A percentile compares a stretch with the other conserved stretches of the same genome.
Conservation (phyloP, 371 early-diverging fungal genomes). For the Mucor ambiguus region DNA sequence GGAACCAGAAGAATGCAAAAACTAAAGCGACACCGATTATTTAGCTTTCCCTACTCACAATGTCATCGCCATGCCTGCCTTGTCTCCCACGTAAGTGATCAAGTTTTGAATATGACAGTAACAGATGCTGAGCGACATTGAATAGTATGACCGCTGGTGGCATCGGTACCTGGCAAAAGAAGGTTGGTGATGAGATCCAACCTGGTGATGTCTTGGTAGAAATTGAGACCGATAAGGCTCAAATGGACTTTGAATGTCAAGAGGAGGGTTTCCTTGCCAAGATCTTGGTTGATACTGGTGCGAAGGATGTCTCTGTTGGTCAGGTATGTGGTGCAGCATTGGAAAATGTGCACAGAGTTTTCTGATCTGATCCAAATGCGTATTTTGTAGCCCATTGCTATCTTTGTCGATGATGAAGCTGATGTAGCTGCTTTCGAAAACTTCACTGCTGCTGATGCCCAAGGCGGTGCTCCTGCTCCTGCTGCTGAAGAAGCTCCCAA, state of each 20-base stretch:
- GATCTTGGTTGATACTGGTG: constrained; percentile 82
- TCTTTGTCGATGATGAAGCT: constrained; percentile 89
- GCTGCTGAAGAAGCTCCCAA: constrained; percentile 26
- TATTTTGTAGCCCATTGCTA: constrained; percentile 77
- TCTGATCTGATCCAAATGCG: neutral
- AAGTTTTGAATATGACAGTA: neutral
- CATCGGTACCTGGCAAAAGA: constrained; percentile 95
- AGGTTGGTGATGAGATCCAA: constrained; percentile 88
- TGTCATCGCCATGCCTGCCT: constrained; percentile 95
- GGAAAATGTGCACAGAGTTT: neutral
- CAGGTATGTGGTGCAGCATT: constrained; percentile 41
- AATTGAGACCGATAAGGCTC: constrained; percentile 99
- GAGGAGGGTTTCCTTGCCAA: constrained; percentile 98
- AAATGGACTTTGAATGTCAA: constrained; percentile 99
- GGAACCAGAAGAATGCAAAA: neutral
- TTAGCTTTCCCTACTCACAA: constrained; percentile 86
- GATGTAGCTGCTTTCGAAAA: constrained; percentile 88
- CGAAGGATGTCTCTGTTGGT: constrained; percentile 86
- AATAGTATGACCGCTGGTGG: constrained; percentile 94
- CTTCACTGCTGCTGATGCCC: constrained; percentile 56
- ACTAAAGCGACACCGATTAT: neutral
- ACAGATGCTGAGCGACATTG: neutral
- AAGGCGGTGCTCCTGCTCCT: constrained; percentile 42
- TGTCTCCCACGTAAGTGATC: constrained; percentile 87
- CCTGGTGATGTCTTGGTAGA: constrained; percentile 97